phyloP scores from a whole-genome alignment of 441 rosid species.

The Syzygium syzygioides region DNA sequence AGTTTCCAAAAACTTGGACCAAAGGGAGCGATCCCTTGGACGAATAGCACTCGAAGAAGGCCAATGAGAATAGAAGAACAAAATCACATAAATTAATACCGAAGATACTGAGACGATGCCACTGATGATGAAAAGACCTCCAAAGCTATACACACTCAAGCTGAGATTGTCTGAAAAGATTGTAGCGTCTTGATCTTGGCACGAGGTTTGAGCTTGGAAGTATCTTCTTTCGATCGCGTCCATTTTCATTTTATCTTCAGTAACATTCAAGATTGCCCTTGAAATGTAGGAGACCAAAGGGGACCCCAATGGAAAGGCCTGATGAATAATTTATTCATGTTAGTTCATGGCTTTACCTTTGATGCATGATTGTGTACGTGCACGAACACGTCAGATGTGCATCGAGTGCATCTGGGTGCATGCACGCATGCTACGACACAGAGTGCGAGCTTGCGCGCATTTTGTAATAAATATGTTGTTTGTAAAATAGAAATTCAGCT shows the following conservation, averaged over 20 bases:
- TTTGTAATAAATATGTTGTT: too few species aligned
- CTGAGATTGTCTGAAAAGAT: slow-evolving; percentile 13
- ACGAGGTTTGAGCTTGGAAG: background rate
- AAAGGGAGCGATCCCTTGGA: too few species aligned
- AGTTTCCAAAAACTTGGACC: too few species aligned
- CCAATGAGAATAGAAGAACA: background rate
- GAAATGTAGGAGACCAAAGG: slow-evolving; percentile 21
- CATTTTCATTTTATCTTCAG: slow-evolving; percentile 18
- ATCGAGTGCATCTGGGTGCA: too few species aligned
- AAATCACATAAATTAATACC: slow-evolving; percentile 8
- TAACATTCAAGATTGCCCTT: slow-evolving; percentile 34
- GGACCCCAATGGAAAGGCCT: slow-evolving; percentile 38
- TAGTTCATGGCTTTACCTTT: too few species aligned
- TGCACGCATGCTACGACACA: too few species aligned
- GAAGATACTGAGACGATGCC: slow-evolving; percentile 29
- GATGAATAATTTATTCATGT: background rate
- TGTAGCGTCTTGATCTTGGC: slow-evolving; percentile 6
- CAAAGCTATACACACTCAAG: slow-evolving; percentile 29
- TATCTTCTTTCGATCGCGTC: background rate
- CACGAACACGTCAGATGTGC: too few species aligned
- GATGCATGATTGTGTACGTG: too few species aligned
- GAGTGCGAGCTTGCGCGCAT: too few species aligned
- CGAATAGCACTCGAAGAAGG: background rate
- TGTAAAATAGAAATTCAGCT: too few species aligned
- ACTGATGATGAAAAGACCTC: slow-evolving; percentile 39